Evolutionary conservation across 2,329 filamentous ascomycete species (phyloP).

Genomic region (Fusarium pininemorale): DNA sequence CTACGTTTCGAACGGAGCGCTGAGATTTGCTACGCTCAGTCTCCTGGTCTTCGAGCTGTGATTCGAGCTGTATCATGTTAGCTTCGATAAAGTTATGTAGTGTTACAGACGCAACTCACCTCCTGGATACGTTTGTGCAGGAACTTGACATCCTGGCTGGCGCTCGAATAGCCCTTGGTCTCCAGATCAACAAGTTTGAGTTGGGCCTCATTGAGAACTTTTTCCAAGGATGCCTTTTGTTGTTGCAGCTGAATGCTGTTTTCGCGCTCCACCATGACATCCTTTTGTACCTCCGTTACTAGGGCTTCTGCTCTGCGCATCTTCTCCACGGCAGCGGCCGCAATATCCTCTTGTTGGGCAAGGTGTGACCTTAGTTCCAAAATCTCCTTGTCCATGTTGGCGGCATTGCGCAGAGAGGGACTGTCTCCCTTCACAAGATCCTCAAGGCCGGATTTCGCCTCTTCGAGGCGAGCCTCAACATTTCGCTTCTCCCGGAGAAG

Average conservation of each 20-base stretch:
- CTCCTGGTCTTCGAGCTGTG: conserved; percentile 85
- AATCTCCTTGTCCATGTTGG: conserved; percentile 86
- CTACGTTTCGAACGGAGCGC: conserved; percentile 88
- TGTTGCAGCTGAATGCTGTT: conserved; percentile 82
- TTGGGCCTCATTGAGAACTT: conserved; percentile 89
- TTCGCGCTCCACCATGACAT: conserved; percentile 87
- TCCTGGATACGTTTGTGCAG: conserved; percentile 94
- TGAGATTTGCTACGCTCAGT: conserved; percentile 81
- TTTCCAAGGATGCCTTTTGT: conserved; percentile 90
- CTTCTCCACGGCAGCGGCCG: conserved; percentile 91
- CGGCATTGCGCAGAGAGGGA: conserved; percentile 88
- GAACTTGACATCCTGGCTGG: conserved; percentile 95
- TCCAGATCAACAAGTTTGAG: conserved; percentile 91
- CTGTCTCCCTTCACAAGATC: conserved; percentile 87
- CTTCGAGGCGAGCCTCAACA: conserved; percentile 83
- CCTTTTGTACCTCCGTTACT: conserved; percentile 89
- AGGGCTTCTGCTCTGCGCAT: conserved; percentile 94
- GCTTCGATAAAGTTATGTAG: conserved; percentile 7
- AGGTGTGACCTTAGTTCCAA: conserved; percentile 88
- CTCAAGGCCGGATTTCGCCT: conserved; percentile 88
- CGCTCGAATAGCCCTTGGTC: conserved; percentile 95
- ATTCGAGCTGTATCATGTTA: conserved; percentile 74
- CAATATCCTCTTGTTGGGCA: conserved; percentile 93
- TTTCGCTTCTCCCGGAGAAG: conserved; percentile 89
- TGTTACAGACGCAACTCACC: conserved; percentile 62